A percentile compares a stretch with the other conserved stretches of the same genome.
Evolutionary conservation across 2,329 filamentous ascomycete genomes (phyloP).

Genomic region (Fusarium cicatricum): DNA sequence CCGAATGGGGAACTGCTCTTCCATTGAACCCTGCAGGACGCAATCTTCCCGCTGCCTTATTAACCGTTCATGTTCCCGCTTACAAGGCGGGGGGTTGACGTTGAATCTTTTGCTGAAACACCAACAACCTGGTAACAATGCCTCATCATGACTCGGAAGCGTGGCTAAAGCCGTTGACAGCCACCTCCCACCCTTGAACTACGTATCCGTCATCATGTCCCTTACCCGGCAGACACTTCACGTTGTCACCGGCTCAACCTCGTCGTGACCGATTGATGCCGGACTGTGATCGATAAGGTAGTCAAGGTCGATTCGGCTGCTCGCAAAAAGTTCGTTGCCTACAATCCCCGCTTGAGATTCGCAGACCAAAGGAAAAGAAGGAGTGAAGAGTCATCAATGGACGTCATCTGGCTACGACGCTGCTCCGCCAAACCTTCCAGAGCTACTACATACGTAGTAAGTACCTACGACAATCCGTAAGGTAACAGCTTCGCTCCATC

Average conservation of each 20-base stretch:
- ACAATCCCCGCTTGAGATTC: not conserved
- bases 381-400: conserved; percentile 34
- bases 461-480: conserved; percentile 5
- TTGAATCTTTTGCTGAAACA: conserved; percentile 24
- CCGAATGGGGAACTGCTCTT: not conserved
- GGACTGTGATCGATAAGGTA: conserved; percentile 33
- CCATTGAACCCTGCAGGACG: not conserved
- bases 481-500: not conserved
- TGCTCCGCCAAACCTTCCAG: conserved; percentile 18
- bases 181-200: conserved; percentile 6
- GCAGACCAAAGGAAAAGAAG: conserved; percentile 5
- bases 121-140: conserved; percentile 17
- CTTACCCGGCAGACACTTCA: conserved; percentile 36
- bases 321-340: not conserved
- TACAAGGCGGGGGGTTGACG: conserved; percentile 16
- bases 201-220: no score
- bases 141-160: conserved; percentile 30
- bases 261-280: conserved; percentile 33
- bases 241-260: conserved; percentile 26
- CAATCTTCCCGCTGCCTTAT: not conserved
- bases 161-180: conserved; percentile 7
- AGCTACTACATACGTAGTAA: conserved; percentile 22
- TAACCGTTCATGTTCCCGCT: conserved; percentile 16
- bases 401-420: conserved; percentile 21
- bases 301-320: conserved; percentile 21